Percentiles rank a stretch among this genome's conserved stretches.
Evolutionary conservation across 2,329 filamentous ascomycete genomes (phyloP).

Genomic region (Tothia fuscella): DNA sequence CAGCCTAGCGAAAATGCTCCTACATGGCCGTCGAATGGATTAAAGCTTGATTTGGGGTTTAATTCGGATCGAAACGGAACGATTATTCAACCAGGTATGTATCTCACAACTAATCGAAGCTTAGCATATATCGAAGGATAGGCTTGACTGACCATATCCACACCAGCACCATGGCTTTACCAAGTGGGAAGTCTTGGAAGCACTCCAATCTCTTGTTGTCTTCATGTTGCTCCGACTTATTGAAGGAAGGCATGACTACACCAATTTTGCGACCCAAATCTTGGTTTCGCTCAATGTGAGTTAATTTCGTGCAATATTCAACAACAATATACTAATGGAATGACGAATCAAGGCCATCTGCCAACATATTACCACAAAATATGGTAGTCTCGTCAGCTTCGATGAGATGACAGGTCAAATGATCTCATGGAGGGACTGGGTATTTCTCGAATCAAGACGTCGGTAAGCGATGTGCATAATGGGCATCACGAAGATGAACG

Average conservation of each 20-base stretch:
- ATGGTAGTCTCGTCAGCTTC: constrained; percentile 1
- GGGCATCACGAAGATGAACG: background rate
- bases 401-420: constrained; percentile 1
- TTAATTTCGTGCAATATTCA: background rate
- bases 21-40: background rate
- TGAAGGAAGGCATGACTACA: constrained; percentile 7
- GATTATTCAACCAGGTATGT: constrained; percentile 3
- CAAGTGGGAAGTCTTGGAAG: constrained; percentile 3
- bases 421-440: constrained; percentile 6
- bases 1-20: constrained; percentile 4
- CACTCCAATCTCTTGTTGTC: constrained; percentile 8
- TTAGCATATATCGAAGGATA: background rate
- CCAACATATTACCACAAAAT: constrained; percentile 5
- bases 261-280: constrained; percentile 7
- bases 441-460: constrained; percentile 5
- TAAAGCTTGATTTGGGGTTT: constrained; percentile 5
- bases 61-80: constrained; percentile 4
- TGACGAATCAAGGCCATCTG: constrained; percentile 1
- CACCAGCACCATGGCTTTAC: constrained; percentile 1
- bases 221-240: constrained; percentile 6
- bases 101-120: too few relatives aligned
- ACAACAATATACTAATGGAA: background rate
- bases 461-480: background rate
- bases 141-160: background rate
- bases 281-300: constrained; percentile 6